A percentile compares a stretch with the other conserved stretches of the same genome.
Conservation (phyloP, 768 basidiomycete species). For the Lyophyllum atratum region DNA sequence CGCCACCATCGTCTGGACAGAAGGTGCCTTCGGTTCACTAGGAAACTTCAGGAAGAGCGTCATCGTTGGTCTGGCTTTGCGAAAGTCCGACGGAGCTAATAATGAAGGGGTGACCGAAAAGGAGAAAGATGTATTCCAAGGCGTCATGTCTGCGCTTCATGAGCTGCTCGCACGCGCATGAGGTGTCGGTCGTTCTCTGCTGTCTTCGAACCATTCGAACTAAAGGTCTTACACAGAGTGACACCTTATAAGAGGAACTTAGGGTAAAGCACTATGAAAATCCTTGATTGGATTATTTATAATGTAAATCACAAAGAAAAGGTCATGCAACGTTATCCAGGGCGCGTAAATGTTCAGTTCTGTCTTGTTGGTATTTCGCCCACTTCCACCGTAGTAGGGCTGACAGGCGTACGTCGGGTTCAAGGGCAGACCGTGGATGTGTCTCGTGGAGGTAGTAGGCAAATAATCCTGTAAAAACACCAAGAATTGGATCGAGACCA, state of each 20-base stretch:
- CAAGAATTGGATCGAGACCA: slow-evolving; percentile 69
- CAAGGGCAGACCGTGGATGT: slow-evolving; percentile 71
- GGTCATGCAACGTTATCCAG: slow-evolving; percentile 33
- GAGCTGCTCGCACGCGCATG: slow-evolving; percentile 29
- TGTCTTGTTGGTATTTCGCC: slow-evolving; percentile 41
- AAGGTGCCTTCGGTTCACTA: slow-evolving; percentile 40
- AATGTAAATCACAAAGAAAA: background rate
- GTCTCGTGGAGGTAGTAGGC: slow-evolving; percentile 83
- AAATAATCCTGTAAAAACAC: slow-evolving; percentile 74
- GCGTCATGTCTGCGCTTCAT: slow-evolving; percentile 50
- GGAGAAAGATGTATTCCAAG: slow-evolving; percentile 48
- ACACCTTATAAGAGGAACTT: background rate
- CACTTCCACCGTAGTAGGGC: slow-evolving; percentile 71
- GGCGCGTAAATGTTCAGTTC: slow-evolving; percentile 37
- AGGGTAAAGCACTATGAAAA: background rate
- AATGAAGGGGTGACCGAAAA: slow-evolving; percentile 30
- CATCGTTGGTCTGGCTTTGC: slow-evolving; percentile 75
- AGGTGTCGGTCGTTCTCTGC: slow-evolving; percentile 19
- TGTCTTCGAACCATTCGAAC: background rate
- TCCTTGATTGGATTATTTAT: too few species aligned
- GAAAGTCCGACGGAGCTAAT: slow-evolving; percentile 31
- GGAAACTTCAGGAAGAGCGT: slow-evolving; percentile 56
- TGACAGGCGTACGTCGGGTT: slow-evolving; percentile 53
- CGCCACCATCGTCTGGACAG: slow-evolving; percentile 79
- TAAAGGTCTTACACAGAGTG: too few species aligned